Conservation (phyloP, 148 eudicot genomes). For the Silene uniflora region DNA sequence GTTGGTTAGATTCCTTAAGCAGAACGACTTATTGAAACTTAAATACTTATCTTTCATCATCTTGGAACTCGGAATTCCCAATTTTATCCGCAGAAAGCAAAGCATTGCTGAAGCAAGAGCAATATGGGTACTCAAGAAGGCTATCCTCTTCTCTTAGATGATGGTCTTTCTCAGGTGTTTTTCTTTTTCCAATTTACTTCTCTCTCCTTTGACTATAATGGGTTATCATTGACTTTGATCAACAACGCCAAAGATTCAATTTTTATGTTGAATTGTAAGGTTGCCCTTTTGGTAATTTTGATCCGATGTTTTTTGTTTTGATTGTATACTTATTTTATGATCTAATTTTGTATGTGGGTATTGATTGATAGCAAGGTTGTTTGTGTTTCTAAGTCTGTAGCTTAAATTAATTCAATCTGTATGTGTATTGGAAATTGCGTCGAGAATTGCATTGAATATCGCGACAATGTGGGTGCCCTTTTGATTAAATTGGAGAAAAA, state of each 20-base stretch:
- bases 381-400: background rate
- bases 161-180: slow-evolving; percentile 13
- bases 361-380: background rate
- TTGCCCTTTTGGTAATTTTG: slow-evolving; percentile 6
- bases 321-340: background rate
- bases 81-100: too few relatives aligned
- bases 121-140: slow-evolving; percentile 22
- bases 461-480: background rate
- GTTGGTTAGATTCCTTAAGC: too few relatives aligned
- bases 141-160: slow-evolving; percentile 13
- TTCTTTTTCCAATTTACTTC: background rate
- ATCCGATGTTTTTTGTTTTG: background rate
- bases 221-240: background rate
- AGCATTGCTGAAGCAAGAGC: background rate
- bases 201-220: background rate
- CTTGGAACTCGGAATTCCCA: too few relatives aligned
- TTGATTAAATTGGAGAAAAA: background rate
- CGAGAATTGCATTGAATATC: background rate
- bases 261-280: background rate
- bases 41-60: too few relatives aligned
- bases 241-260: background rate
- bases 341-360: background rate
- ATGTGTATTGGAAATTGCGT: background rate
- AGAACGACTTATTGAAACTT: too few relatives aligned
- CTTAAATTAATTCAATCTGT: background rate